Conservation (phyloP, 441 rosid species). For the Codiaeum variegatum region DNA sequence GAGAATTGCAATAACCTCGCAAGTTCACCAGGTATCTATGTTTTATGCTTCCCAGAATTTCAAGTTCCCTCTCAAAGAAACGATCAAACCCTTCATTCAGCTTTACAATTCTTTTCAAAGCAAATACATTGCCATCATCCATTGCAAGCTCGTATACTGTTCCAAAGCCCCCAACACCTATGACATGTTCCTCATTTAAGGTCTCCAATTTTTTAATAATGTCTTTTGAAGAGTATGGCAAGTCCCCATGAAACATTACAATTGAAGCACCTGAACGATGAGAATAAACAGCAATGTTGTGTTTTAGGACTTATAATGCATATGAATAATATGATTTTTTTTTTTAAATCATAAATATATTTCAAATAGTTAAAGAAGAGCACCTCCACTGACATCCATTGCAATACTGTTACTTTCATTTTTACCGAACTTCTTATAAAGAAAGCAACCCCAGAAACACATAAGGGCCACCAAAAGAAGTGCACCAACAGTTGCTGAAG, state of each 20-base stretch:
- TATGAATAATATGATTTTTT: too few relatives aligned
- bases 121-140: constrained; percentile 95
- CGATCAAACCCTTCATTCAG: constrained; percentile 93
- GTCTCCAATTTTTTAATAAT: constrained; percentile 80
- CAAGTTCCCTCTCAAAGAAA: constrained; percentile 94
- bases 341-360: too few relatives aligned
- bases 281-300: constrained; percentile 11
- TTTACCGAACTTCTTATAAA: constrained; percentile 92
- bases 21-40: constrained; percentile 90
- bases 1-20: constrained; percentile 97
- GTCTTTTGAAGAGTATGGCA: constrained; percentile 94
- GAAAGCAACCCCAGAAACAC: constrained; percentile 99
- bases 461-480: constrained; percentile 95
- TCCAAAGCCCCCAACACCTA: constrained; percentile 94
- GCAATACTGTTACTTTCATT: constrained; percentile 74
- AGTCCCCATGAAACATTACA: constrained; percentile 96
- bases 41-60: constrained; percentile 97
- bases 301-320: constrained; percentile 10
- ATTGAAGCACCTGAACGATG: constrained; percentile 78
- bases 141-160: constrained; percentile 89
- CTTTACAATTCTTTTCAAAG: constrained; percentile 82
- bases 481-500: constrained; percentile 92
- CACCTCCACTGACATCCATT: constrained; percentile 87
- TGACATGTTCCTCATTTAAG: constrained; percentile 79
- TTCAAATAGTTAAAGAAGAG: constrained; percentile 23